Conservation (phyloP, 768 basidiomycete genomes). For the Mycena epipterygia region DNA sequence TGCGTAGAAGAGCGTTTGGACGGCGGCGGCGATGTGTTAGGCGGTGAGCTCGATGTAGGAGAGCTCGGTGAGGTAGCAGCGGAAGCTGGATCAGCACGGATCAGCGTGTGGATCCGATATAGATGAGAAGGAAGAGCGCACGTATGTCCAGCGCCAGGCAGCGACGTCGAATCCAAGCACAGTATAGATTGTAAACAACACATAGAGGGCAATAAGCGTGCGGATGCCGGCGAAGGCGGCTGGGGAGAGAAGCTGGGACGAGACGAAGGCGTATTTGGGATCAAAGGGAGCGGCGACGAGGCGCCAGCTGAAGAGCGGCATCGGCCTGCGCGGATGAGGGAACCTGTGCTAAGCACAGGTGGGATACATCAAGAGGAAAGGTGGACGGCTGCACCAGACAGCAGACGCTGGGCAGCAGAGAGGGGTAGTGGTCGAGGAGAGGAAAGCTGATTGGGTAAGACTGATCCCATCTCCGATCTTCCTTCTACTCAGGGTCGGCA, state of each 20-base stretch:
- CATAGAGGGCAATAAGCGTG: constrained; percentile 64
- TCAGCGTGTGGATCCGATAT: neutral
- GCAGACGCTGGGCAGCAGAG: neutral
- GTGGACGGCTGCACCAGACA: too few relatives aligned
- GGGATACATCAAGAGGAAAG: too few relatives aligned
- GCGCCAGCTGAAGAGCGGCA: constrained; percentile 37
- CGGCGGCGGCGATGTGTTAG: constrained; percentile 71
- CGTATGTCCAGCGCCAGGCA: constrained; percentile 47
- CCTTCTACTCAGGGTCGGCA: too few relatives aligned
- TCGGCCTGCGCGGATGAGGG: neutral
- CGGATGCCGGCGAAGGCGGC: constrained; percentile 59
- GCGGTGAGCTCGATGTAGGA: constrained; percentile 72
- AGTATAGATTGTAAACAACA: constrained; percentile 56
- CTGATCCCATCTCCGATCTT: too few relatives aligned
- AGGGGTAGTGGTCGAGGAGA: neutral
- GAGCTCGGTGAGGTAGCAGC: constrained; percentile 76
- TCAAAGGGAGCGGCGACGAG: constrained; percentile 56
- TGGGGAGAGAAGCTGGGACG: constrained; percentile 65
- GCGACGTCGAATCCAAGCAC: constrained; percentile 53
- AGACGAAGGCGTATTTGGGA: constrained; percentile 54
- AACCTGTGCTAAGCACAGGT: neutral
- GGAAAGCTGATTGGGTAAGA: neutral
- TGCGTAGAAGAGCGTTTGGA: constrained; percentile 65
- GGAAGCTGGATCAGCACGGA: neutral
- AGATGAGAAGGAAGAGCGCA: constrained; percentile 37